These are phyloP conservation scores for Coffea canephora DNA, from an alignment of 257 asterid genomes.

Conservation along the genomic window DNA sequence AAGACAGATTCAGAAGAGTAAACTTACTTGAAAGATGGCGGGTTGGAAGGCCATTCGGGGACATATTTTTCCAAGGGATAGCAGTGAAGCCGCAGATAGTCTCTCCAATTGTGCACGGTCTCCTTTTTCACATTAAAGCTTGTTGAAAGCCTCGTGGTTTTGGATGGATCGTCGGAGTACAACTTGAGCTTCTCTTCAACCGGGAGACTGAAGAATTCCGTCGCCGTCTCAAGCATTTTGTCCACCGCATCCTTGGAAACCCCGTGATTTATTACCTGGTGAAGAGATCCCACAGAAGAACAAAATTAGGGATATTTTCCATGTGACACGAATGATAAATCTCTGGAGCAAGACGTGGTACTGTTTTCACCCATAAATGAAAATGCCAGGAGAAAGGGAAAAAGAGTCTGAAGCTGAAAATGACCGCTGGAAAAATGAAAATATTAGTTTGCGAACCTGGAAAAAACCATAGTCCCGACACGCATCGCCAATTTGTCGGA, in stretches of 20 bases:
- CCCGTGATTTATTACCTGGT: slow-evolving; percentile 75
- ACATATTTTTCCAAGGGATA: slow-evolving; percentile 66
- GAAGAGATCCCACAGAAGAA: neutral
- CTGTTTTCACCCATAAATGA: neutral
- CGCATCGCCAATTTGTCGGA: slow-evolving; percentile 56
- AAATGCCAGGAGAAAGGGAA: neutral
- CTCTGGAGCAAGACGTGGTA: neutral
- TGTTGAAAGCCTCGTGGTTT: slow-evolving; percentile 73
- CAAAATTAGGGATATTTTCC: no score
- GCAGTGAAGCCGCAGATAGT: slow-evolving; percentile 88
- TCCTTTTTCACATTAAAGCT: slow-evolving; percentile 71
- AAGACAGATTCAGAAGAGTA: neutral
- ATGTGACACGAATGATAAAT: neutral
- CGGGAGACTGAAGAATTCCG: slow-evolving; percentile 59
- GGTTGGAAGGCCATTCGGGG: slow-evolving; percentile 80
- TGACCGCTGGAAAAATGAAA: neutral
- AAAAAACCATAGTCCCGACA: slow-evolving; percentile 64
- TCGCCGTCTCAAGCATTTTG: slow-evolving; percentile 47
- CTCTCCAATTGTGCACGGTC: slow-evolving; percentile 89
- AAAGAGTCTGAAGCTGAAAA: neutral
- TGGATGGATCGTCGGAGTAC: slow-evolving; percentile 73
- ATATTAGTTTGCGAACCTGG: slow-evolving; percentile 40
- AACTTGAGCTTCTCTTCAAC: slow-evolving; percentile 76
- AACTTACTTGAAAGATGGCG: slow-evolving; percentile 71
- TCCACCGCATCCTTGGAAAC: slow-evolving; percentile 48